These are phyloP conservation scores for Cymbidium sinense DNA, from an alignment of 106 monocot species.

Conservation along the genomic window DNA sequence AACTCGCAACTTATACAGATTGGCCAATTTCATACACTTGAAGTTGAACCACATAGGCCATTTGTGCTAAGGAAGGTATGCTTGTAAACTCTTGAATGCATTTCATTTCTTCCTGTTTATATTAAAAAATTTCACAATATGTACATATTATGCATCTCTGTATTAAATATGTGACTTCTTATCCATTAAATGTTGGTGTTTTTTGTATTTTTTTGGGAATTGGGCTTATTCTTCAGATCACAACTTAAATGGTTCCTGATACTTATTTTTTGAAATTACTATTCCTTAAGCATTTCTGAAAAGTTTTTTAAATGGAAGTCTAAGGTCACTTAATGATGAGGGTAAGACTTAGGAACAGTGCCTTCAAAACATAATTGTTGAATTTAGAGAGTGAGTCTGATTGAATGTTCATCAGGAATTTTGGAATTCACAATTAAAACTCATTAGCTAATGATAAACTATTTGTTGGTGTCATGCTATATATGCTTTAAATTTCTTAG, in stretches of 20 bases:
- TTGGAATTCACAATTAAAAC: background rate
- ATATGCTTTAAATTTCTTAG: background rate
- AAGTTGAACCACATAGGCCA: slow-evolving; percentile 76
- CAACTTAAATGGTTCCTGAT: too few species aligned
- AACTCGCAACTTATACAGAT: slow-evolving; percentile 37
- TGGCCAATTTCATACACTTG: slow-evolving; percentile 91
- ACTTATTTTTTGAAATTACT: background rate
- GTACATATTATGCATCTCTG: background rate
- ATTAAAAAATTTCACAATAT: background rate
- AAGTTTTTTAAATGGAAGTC: background rate
- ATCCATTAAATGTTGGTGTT: background rate
- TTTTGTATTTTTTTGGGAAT: background rate
- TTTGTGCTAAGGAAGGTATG: slow-evolving; percentile 84
- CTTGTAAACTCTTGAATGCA: background rate
- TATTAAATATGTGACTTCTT: background rate
- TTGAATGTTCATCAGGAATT: background rate
- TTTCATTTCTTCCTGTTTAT: background rate
- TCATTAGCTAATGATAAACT: background rate
- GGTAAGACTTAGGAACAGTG: background rate
- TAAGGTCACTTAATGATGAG: background rate
- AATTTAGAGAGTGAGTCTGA: background rate
- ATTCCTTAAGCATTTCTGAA: background rate
- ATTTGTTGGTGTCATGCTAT: background rate
- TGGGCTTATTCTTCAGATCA: background rate
- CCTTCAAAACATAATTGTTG: background rate